These are phyloP conservation scores for Avena insularis DNA, from an alignment of 176 grass and related monocot genomes.

Conservation along the genomic window DNA sequence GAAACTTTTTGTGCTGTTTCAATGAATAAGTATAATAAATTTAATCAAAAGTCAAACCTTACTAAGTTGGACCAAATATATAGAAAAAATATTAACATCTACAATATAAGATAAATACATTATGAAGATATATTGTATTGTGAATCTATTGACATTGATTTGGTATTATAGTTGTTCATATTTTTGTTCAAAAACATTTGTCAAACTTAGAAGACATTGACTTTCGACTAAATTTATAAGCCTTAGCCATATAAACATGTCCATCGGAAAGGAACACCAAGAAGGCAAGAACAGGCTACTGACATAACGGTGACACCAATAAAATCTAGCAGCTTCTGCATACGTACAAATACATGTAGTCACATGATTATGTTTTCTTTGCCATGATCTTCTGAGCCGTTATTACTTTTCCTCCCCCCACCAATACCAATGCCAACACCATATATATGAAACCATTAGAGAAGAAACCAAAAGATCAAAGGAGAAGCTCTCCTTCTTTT, in stretches of 20 bases:
- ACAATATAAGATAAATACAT: too few species aligned
- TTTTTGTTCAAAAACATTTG: too few species aligned
- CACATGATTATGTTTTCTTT: not conserved
- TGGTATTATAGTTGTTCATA: too few species aligned
- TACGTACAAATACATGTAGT: not conserved
- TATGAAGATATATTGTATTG: too few species aligned
- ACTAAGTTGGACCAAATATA: too few species aligned
- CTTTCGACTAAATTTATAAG: too few species aligned
- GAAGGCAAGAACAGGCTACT: not conserved
- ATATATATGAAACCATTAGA: not conserved
- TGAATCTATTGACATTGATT: too few species aligned
- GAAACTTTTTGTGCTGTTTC: too few species aligned
- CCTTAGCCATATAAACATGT: not conserved
- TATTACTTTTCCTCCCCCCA: not conserved
- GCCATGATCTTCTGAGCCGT: not conserved
- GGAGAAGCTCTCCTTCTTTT: slow-evolving; percentile 30
- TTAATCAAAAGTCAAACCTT: too few species aligned
- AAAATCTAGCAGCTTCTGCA: not conserved
- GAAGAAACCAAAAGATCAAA: slow-evolving; percentile 9
- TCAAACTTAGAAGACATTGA: too few species aligned
- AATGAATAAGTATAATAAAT: too few species aligned
- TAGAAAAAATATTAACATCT: too few species aligned
- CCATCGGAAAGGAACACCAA: not conserved
- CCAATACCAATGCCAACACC: slow-evolving; percentile 23
- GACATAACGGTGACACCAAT: not conserved